Conservation (phyloP, 2,329 filamentous ascomycete genomes). For the Fusarium subtropicale region DNA sequence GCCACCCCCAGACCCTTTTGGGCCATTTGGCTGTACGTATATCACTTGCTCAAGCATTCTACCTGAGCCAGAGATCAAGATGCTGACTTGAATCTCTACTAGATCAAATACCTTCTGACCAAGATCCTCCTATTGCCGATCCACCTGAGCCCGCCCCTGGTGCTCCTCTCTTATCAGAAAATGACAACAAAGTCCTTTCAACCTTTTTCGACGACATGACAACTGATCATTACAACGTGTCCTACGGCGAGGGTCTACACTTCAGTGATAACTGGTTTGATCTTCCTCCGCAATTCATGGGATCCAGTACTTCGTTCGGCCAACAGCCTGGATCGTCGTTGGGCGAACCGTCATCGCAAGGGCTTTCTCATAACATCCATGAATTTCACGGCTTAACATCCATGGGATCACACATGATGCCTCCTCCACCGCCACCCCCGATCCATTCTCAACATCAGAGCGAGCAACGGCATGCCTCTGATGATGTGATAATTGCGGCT, state of each 20-base stretch:
- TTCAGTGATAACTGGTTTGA: slow-evolving; percentile 66
- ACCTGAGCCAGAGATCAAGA: neutral
- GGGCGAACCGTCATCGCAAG: slow-evolving; percentile 40
- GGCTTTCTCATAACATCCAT: slow-evolving; percentile 33
- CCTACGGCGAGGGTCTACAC: slow-evolving; percentile 63
- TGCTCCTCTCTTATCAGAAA: slow-evolving; percentile 73
- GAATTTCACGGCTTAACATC: slow-evolving; percentile 38
- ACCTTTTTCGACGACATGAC: slow-evolving; percentile 68
- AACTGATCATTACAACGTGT: slow-evolving; percentile 62
- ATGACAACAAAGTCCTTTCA: slow-evolving; percentile 68
- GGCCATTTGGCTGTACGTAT: slow-evolving; percentile 76
- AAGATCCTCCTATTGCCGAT: slow-evolving; percentile 61
- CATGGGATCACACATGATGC: slow-evolving; percentile 52
- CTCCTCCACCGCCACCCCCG: slow-evolving; percentile 50
- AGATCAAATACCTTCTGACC: slow-evolving; percentile 60
- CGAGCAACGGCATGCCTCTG: slow-evolving; percentile 53
- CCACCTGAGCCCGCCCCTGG: slow-evolving; percentile 73
- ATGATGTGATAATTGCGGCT: slow-evolving; percentile 68
- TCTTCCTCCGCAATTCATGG: slow-evolving; percentile 73
- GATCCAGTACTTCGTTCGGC: slow-evolving; percentile 72
- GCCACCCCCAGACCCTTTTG: slow-evolving; percentile 63
- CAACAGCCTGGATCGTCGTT: slow-evolving; percentile 57
- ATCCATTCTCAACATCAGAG: slow-evolving; percentile 45
- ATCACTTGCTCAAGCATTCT: neutral
- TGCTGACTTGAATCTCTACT: slow-evolving; percentile 47